Conservation (phyloP, 352 stramenopile genomes). For the Discostella stelligera region DNA sequence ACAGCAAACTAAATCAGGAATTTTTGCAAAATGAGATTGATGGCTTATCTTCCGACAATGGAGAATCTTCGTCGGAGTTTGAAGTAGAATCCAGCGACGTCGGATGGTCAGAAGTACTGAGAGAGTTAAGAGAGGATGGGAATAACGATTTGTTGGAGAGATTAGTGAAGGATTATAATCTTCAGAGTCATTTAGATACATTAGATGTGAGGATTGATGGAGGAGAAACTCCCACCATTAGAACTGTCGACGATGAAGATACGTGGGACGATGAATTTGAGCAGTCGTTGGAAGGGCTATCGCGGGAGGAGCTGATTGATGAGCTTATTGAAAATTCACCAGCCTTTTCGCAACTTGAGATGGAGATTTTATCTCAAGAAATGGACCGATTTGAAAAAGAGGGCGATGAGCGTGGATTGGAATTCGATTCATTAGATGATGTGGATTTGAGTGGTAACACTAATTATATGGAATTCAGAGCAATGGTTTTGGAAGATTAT, state of each 20-base stretch:
- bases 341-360: constrained; percentile 38
- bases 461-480: constrained; percentile 36
- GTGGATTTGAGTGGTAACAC: constrained; percentile 28
- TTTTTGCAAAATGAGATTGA: constrained; percentile 12
- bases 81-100: constrained; percentile 26
- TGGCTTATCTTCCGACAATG: neutral
- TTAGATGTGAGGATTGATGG: constrained; percentile 13
- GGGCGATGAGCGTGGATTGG: neutral
- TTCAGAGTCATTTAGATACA: constrained; percentile 22
- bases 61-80: constrained; percentile 7
- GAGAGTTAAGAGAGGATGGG: constrained; percentile 35
- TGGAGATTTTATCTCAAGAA: constrained; percentile 48
- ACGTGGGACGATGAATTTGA: constrained; percentile 41
- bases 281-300: constrained; percentile 32
- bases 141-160: constrained; percentile 15
- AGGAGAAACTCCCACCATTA: neutral
- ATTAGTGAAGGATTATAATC: constrained; percentile 35
- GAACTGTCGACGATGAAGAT: neutral
- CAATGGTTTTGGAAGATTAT: constrained; percentile 48
- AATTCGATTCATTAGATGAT: constrained; percentile 31
- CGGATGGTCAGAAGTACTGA: constrained; percentile 36
- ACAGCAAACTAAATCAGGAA: constrained; percentile 30
- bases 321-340: constrained; percentile 51
- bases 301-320: constrained; percentile 44
- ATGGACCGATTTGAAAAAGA: constrained; percentile 16